Evolutionary conservation across 306 rosid genomes (phyloP).

Genomic region (Psophocarpus tetragonolobus): DNA sequence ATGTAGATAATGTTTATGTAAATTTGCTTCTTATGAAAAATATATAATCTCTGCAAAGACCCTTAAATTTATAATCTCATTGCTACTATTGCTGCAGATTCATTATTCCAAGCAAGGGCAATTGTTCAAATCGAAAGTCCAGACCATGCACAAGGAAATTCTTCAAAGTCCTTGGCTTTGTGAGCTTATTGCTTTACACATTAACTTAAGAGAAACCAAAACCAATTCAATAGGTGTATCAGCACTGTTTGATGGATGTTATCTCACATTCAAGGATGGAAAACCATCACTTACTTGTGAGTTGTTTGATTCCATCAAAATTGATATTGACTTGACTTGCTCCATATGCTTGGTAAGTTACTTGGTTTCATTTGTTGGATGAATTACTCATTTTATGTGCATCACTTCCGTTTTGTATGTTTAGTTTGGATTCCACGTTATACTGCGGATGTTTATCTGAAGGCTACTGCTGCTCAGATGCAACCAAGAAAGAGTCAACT

Average conservation of each 20-base stretch:
- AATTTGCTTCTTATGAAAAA: no score
- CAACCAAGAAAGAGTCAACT: neutral
- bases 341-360: conserved; percentile 88
- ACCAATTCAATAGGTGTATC: conserved; percentile 36
- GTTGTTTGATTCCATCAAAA: conserved; percentile 67
- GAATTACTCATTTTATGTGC: neutral
- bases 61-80: neutral
- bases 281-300: conserved; percentile 82
- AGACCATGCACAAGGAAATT: conserved; percentile 81
- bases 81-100: conserved; percentile 51
- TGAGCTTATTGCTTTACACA: conserved; percentile 89
- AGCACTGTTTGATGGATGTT: conserved; percentile 62
- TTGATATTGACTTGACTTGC: conserved; percentile 81
- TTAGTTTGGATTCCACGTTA: conserved; percentile 21
- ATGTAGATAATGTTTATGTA: no score
- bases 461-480: neutral
- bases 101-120: conserved; percentile 98
- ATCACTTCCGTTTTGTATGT: neutral
- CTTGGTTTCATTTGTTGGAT: neutral
- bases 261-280: conserved; percentile 59
- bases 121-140: conserved; percentile 80
- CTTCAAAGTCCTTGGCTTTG: conserved; percentile 95
- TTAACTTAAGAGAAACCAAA: conserved; percentile 66
- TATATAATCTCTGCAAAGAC: no score
- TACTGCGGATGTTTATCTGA: neutral